Conservation (phyloP, 805 yeast genomes). For the Candida berthetii region DNA sequence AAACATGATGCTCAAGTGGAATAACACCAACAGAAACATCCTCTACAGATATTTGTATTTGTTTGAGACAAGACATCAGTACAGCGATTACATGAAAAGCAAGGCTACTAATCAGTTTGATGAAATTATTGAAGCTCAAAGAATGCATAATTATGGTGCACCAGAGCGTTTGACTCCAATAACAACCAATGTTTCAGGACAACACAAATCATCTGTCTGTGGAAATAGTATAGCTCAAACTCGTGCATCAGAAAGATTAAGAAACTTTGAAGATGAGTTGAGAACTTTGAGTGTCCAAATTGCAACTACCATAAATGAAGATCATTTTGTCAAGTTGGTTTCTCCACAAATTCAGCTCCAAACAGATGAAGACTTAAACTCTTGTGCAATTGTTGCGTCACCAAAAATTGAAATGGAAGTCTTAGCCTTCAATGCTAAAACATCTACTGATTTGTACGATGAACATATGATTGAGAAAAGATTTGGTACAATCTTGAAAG, state of each 20-base stretch:
- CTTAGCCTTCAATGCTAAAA: conserved; percentile 51
- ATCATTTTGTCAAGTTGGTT: conserved; percentile 60
- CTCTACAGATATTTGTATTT: conserved; percentile 53
- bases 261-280: conserved; percentile 47
- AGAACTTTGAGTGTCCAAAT: conserved; percentile 26
- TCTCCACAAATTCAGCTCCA: conserved; percentile 81
- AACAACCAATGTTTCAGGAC: background rate
- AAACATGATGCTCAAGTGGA: conserved; percentile 74
- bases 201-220: background rate
- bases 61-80: conserved; percentile 37
- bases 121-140: conserved; percentile 37
- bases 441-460: conserved; percentile 33
- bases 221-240: conserved; percentile 7
- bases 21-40: conserved; percentile 57
- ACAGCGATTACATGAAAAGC: conserved; percentile 35
- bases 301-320: conserved; percentile 29
- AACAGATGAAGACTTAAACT: conserved; percentile 41
- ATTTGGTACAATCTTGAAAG: conserved; percentile 58
- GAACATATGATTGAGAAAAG: conserved; percentile 54
- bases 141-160: conserved; percentile 10
- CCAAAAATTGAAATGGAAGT: conserved; percentile 67
- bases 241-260: conserved; percentile 24
- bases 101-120: conserved; percentile 45
- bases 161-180: conserved; percentile 1
- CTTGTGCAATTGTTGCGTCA: conserved; percentile 65